A percentile compares a stretch with the other conserved stretches of the same genome.
Conservation (phyloP, 805 yeast species). For the Alloascoidea hylecoeti region DNA sequence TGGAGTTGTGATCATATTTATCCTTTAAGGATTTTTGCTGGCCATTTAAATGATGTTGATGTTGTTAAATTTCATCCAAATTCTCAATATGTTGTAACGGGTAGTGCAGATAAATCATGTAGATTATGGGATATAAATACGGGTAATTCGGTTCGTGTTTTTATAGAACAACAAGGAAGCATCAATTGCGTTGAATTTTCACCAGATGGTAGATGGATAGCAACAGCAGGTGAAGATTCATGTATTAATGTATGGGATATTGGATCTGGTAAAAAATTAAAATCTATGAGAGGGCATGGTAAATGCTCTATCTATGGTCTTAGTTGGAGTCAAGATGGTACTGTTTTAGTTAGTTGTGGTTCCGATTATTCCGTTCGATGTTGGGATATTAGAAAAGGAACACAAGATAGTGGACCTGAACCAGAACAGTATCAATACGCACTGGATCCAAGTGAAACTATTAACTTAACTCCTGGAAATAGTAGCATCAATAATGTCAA, state of each 20-base stretch:
- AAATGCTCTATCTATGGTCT: slow-evolving; percentile 73
- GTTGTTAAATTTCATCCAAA: slow-evolving; percentile 93
- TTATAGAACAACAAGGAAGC: slow-evolving; percentile 88
- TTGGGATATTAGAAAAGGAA: slow-evolving; percentile 88
- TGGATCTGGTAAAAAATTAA: slow-evolving; percentile 78
- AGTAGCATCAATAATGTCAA: background rate
- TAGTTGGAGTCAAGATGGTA: slow-evolving; percentile 76
- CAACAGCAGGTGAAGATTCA: slow-evolving; percentile 90
- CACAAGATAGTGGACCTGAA: slow-evolving; percentile 62
- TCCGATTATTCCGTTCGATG: slow-evolving; percentile 88
- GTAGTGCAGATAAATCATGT: slow-evolving; percentile 89
- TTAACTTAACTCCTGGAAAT: slow-evolving; percentile 4
- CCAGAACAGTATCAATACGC: slow-evolving; percentile 50
- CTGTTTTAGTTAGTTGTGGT: slow-evolving; percentile 80
- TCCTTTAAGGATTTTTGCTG: slow-evolving; percentile 92
- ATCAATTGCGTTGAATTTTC: slow-evolving; percentile 76
- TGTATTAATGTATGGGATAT: slow-evolving; percentile 87
- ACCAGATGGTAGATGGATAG: slow-evolving; percentile 95
- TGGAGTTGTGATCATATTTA: slow-evolving; percentile 98
- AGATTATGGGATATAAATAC: slow-evolving; percentile 95
- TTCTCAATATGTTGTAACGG: slow-evolving; percentile 87
- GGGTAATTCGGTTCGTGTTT: slow-evolving; percentile 83
- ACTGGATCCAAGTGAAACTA: slow-evolving; percentile 1
- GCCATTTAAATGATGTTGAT: slow-evolving; percentile 94
- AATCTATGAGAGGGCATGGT: slow-evolving; percentile 93